Evolutionary conservation across 1,284 basidiomycete genomes (phyloP), one percentile per base, ranked within the genome.

Genomic region (Lentinula novae-zelandiae): DNA sequence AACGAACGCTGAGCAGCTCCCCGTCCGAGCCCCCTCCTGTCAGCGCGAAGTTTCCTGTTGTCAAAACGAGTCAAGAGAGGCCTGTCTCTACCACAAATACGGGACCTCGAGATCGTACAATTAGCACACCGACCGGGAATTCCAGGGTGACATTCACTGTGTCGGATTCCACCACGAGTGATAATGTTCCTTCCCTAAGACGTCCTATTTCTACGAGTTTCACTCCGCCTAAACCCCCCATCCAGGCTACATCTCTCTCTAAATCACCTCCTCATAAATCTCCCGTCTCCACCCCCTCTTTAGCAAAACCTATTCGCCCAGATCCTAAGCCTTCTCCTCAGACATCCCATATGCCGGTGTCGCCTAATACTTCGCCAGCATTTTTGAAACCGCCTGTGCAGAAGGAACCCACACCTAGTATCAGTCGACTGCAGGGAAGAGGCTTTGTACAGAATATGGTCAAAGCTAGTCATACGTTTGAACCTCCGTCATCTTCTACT

Each of bases 381-480:
- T 90, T 90, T 67, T 73, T 86, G 17, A 82, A 82, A 53, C 75
- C 80, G 0, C 76, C 82, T 2, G 67, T 78, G 4, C 70, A 77
- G 54, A 92, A 92, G 68, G 89, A 90, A 57, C 82, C 83, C 4
- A 91, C 90, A 1, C 91, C 91, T 2, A 91, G 89, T 69, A 82
- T 93, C 33, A 92, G 88, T 65, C 76, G 89, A 61, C 73, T 93
- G n/a, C 84, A 92, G 67, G 91, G 91, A 6, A 84, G 90, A 49
- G 90, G 90, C 1, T 92, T 93, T 67, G 90, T 93, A 6, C 86
- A 89, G 71, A 90, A 82, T 65, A 84, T 91, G 75, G 86, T 93
- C 36, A 85, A 87, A 72, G 85, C 80, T 42, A 89, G 82, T 66
- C 76, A 81, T 17, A 76, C 82, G 63, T 70, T 86, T 3, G 79